phyloP scores from a whole-genome alignment of 75 land plant species.

The Pseudotsuga menziesii region DNA sequence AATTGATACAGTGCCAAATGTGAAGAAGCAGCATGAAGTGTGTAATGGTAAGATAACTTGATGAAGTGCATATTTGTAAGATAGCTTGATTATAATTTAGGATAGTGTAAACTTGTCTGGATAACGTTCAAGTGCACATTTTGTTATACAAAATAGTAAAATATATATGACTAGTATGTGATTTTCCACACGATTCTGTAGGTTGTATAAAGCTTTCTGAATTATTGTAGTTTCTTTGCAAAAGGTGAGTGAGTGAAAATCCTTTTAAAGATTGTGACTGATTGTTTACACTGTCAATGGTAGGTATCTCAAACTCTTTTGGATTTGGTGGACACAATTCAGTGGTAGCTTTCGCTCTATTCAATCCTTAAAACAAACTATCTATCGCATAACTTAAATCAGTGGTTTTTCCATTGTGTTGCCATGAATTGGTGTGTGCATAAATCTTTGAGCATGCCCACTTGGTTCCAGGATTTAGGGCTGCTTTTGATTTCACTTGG shows the following conservation, averaged over 20 bases:
- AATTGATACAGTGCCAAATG: constrained; percentile 56
- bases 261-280: neutral
- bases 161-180: too few species aligned
- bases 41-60: too few species aligned
- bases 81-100: neutral
- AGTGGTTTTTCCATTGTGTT: neutral
- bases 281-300: neutral
- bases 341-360: constrained; percentile 53
- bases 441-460: neutral
- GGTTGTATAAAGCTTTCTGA: too few species aligned
- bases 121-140: neutral
- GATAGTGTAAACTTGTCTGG: neutral
- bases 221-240: neutral
- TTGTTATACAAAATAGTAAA: too few species aligned
- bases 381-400: too few species aligned
- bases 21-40: constrained; percentile 50
- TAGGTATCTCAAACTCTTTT: constrained; percentile 69
- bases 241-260: neutral
- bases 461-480: neutral
- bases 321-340: constrained; percentile 82
- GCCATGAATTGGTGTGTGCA: neutral
- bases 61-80: constrained; percentile 59
- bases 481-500: too few species aligned
- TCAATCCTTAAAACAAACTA: constrained; percentile 14
- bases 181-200: too few species aligned